Conservation (phyloP, 2,329 filamentous ascomycete species). For the Phialemoniopsis sp. region DNA sequence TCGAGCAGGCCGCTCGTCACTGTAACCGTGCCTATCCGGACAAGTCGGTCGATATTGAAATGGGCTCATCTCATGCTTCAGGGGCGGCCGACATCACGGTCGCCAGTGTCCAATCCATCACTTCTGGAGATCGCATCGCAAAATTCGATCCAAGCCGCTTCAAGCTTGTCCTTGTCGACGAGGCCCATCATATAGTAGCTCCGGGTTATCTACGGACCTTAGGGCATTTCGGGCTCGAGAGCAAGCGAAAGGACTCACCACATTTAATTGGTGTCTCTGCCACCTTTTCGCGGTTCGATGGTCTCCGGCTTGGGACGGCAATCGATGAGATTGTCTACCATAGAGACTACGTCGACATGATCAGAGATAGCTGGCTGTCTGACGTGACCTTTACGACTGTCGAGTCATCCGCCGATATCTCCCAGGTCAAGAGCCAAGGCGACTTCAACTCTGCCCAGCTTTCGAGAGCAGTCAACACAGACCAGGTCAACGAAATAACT, state of each 20-base stretch:
- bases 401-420: conserved; percentile 74
- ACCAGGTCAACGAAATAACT: conserved; percentile 75
- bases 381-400: conserved; percentile 95
- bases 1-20: conserved; percentile 88
- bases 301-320: conserved; percentile 72
- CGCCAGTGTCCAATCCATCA: conserved; percentile 83
- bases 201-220: conserved; percentile 72
- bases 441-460: conserved; percentile 81
- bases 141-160: conserved; percentile 79
- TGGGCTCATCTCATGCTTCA: conserved; percentile 73
- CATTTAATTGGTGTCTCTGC: conserved; percentile 84
- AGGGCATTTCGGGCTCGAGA: conserved; percentile 68
- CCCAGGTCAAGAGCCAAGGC: conserved; percentile 57
- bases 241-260: conserved; percentile 48
- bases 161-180: conserved; percentile 91
- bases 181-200: conserved; percentile 95
- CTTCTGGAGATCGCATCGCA: conserved; percentile 67
- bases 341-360: conserved; percentile 65
- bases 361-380: conserved; percentile 86
- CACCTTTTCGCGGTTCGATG: conserved; percentile 74
- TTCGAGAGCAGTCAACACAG: conserved; percentile 78
- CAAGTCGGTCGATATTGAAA: conserved; percentile 84
- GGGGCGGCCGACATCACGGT: conserved; percentile 89
- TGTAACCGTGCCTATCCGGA: conserved; percentile 76
- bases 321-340: conserved; percentile 98